Conservation (phyloP, 1,284 basidiomycete species). For the Cutaneotrichosporon sp. region DNA sequence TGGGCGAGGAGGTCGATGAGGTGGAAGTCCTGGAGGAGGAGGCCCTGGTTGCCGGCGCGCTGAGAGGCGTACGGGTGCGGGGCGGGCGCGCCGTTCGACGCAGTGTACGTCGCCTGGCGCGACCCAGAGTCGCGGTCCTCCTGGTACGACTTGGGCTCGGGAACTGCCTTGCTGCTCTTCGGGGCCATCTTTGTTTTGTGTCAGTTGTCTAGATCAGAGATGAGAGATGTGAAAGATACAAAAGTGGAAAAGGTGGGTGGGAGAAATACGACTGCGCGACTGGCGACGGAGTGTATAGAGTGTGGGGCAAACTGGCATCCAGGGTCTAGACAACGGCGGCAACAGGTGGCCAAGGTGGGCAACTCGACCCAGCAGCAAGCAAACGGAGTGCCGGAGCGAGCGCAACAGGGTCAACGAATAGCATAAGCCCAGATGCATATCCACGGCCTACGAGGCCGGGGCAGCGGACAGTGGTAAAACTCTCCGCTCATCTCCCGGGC, state of each 20-base stretch:
- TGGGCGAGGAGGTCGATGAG: conserved; percentile 54
- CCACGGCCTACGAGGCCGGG: no score
- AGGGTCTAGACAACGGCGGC: no score
- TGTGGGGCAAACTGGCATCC: no score
- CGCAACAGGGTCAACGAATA: neutral
- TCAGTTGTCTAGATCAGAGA: neutral
- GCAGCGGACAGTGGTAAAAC: no score
- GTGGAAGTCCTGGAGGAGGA: conserved; percentile 63
- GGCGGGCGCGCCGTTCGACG: conserved; percentile 72
- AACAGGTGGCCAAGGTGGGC: neutral
- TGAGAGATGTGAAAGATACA: neutral
- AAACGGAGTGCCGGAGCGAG: no score
- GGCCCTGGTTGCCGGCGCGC: conserved; percentile 67
- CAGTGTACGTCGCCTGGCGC: conserved; percentile 59
- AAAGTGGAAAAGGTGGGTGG: neutral
- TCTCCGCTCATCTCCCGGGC: no score
- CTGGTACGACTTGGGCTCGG: conserved; percentile 13
- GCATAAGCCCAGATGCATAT: neutral
- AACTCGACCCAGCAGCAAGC: no score
- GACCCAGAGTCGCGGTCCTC: conserved; percentile 4
- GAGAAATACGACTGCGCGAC: neutral
- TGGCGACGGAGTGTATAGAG: neutral
- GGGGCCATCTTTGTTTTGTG: neutral
- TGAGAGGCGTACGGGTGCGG: conserved; percentile 60
- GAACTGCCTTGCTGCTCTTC: conserved; percentile 1